A percentile compares a stretch with the other conserved stretches of the same genome.
Evolutionary conservation across 2,329 filamentous ascomycete genomes (phyloP).

Genomic region (Penicillium decumbens): DNA sequence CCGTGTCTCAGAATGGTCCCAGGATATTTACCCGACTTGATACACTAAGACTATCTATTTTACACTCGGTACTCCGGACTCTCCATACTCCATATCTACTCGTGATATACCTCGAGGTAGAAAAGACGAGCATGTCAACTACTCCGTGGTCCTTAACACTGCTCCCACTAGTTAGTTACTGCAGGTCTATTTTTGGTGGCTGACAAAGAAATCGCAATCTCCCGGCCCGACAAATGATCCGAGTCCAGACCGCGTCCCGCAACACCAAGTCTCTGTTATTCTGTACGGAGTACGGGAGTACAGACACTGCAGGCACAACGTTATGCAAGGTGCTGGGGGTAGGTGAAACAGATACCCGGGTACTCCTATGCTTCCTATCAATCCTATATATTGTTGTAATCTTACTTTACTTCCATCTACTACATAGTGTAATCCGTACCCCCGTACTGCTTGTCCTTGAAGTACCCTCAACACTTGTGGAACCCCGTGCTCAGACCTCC

Average conservation of each 20-base stretch:
- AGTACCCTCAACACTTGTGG: not conserved
- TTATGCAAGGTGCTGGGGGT: conserved; percentile 3
- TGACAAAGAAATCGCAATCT: conserved; percentile 7
- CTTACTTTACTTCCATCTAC: too few relatives aligned
- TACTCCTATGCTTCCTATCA: too few relatives aligned
- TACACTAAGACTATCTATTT: not conserved
- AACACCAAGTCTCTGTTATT: not conserved
- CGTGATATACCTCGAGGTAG: too few relatives aligned
- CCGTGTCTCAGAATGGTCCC: conserved; percentile 3
- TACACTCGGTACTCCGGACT: too few relatives aligned
- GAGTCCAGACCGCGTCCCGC: conserved; percentile 12
- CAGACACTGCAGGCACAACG: not conserved
- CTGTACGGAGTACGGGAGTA: not conserved
- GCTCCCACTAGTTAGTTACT: too few relatives aligned
- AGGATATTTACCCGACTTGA: not conserved
- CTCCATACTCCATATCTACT: too few relatives aligned
- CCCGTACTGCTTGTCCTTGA: too few relatives aligned
- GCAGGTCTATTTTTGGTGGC: not conserved
- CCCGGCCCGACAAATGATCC: conserved; percentile 14
- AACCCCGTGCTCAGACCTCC: conserved; percentile 3
- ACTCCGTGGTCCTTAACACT: too few relatives aligned
- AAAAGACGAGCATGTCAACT: too few relatives aligned
- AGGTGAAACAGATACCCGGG: not conserved
- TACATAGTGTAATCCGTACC: too few relatives aligned
- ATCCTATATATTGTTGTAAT: too few relatives aligned